Base-by-base conservation (phyloP, 345 rosid genomes). In the Reutealis trisperma region DNA sequence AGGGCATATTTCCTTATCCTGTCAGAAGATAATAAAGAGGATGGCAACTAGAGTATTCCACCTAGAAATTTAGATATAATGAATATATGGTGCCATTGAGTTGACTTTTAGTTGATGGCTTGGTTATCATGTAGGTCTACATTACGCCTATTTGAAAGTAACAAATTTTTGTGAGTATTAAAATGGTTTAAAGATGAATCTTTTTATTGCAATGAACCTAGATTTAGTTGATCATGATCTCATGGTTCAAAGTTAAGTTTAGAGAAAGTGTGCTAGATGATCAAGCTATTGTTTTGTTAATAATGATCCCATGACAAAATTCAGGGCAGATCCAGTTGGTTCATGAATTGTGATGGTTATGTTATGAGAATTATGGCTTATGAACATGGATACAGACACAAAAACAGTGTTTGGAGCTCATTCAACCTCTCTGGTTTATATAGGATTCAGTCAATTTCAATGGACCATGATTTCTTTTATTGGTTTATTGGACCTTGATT, bases 171-270 rank as follows among this genome's bases (percentile, higher is more conserved):
- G 55, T 42, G 75, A 41, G 41, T 14, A 72, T 72, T 15, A 14
- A 21, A 42, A 16, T 60, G 16, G 21, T 45, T 59, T 49, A 60
- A 72, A 42, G 55, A 64, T 60, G 54, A 61, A 61, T 73, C 57
- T 55, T 72, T 21, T 59, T 59, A 24, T 44, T 22, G 63, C 21
- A 22, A 5, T 41, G 27, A 66, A 22, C 52, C 37, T 19, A 19
- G 22, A 6, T 64, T 41, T 66, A 8, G 15, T 42, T 27, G 52
- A 66, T 44, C 21, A 1, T 41, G 67, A 30, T 63, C 69, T 16
- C 47, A 18, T 16, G 45, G 22, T 41, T 37, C 9, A 65, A 65
- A 16, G 24, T 18, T 18, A 65, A 16, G 24, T 18, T 18, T 21
- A 65, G 52, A 14, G 47, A 42, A 71, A 15, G 11, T 15, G 1